Conservation (phyloP, 2,329 filamentous ascomycete species). For the Incumbomyces lentus region DNA sequence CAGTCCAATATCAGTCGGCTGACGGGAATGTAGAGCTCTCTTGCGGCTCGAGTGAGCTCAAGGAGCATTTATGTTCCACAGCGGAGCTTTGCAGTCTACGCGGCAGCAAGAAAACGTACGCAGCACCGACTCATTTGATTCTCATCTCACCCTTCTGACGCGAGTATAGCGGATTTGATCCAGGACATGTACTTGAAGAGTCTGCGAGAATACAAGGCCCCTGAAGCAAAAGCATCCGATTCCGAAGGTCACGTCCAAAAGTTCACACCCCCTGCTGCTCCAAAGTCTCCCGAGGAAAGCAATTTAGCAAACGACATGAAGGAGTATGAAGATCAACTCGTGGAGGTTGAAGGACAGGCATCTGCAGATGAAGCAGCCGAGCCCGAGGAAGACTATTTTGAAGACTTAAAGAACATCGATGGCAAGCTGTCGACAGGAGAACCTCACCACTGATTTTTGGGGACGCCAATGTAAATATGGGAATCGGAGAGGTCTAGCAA, state of each 20-base stretch:
- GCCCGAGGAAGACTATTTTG: constrained; percentile 69
- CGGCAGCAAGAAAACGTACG: constrained; percentile 52
- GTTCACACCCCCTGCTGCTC: constrained; percentile 70
- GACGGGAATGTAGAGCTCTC: constrained; percentile 42
- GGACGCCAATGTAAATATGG: constrained; percentile 1
- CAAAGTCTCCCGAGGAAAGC: constrained; percentile 82
- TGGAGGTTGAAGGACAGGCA: constrained; percentile 86
- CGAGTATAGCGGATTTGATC: constrained; percentile 72
- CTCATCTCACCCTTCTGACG: not conserved
- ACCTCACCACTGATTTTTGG: constrained; percentile 12
- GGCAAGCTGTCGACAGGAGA: constrained; percentile 33
- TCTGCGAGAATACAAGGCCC: constrained; percentile 87
- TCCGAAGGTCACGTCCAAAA: constrained; percentile 83
- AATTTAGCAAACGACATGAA: constrained; percentile 85
- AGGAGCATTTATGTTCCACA: constrained; percentile 35
- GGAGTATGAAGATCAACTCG: constrained; percentile 86
- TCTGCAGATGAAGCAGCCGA: constrained; percentile 43
- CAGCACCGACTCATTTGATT: not conserved
- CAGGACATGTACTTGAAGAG: constrained; percentile 97
- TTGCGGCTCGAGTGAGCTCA: constrained; percentile 45
- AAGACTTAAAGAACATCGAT: constrained; percentile 54
- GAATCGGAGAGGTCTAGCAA: not conserved
- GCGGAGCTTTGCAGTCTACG: constrained; percentile 52
- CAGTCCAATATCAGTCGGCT: constrained; percentile 10
- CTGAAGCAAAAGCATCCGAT: constrained; percentile 73